Evolutionary conservation across 1,139 yeast genomes (phyloP).

Genomic region (Kodamaea ohmeri): DNA sequence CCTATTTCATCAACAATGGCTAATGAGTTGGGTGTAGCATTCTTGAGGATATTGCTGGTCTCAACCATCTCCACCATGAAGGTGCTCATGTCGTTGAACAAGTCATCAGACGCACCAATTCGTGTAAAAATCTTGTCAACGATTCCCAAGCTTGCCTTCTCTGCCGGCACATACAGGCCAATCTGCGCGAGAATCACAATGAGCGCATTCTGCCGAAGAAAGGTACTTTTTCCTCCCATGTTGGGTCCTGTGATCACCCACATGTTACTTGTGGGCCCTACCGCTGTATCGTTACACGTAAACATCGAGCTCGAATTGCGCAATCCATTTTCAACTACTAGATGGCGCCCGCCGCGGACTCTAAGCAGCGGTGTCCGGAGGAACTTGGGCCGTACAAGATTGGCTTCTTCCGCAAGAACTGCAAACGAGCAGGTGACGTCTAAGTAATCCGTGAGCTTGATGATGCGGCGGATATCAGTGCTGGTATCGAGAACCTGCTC

Average conservation of each 20-base stretch:
- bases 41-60: constrained; percentile 71
- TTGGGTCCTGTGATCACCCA: constrained; percentile 95
- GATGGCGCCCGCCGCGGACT: constrained; percentile 67
- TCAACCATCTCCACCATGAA: constrained; percentile 99
- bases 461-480: constrained; percentile 42
- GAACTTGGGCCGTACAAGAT: constrained; percentile 65
- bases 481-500: constrained; percentile 35
- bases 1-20: constrained; percentile 97
- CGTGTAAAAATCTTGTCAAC: constrained; percentile 87
- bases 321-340: constrained; percentile 84
- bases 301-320: constrained; percentile 47
- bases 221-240: constrained; percentile 97
- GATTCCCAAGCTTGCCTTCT: constrained; percentile 65
- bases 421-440: constrained; percentile 80
- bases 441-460: constrained; percentile 56
- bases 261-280: constrained; percentile 21
- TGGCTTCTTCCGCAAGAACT: constrained; percentile 58
- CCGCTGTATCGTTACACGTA: constrained; percentile 56
- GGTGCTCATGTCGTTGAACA: constrained; percentile 82
- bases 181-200: constrained; percentile 84
- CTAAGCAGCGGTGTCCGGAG: constrained; percentile 44
- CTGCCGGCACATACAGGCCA: constrained; percentile 87
- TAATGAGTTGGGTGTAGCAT: constrained; percentile 73
- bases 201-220: constrained; percentile 80
- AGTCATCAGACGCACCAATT: constrained; percentile 88